Conservation (phyloP, 2,329 filamentous ascomycete genomes). For the Hypoxylon sp. region DNA sequence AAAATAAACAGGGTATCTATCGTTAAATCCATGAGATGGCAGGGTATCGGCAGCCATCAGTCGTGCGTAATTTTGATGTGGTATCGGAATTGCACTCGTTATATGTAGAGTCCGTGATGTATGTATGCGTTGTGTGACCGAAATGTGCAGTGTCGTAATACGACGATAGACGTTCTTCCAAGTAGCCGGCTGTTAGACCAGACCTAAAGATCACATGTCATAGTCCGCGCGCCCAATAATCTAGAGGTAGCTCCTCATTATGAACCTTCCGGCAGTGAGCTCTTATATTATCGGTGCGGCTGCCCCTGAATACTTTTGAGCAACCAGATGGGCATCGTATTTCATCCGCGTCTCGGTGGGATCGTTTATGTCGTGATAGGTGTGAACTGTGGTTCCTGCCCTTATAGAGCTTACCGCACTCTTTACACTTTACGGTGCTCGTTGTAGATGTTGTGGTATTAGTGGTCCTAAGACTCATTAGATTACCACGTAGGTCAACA, state of each 20-base stretch:
- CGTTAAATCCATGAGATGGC: conserved; percentile 8
- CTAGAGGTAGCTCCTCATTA: conserved; percentile 11
- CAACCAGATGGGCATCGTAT: conserved; percentile 26
- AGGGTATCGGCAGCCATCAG: conserved; percentile 1
- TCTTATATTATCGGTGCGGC: conserved; percentile 41
- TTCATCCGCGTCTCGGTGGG: conserved; percentile 2
- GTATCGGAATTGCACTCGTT: not conserved
- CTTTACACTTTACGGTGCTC: conserved; percentile 14
- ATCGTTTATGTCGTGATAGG: conserved; percentile 38
- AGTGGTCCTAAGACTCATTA: conserved; percentile 26
- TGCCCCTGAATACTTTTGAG: conserved; percentile 21
- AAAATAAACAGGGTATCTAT: conserved; percentile 27
- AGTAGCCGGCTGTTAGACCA: too few relatives aligned
- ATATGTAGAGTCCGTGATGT: not conserved
- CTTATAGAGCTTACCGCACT: conserved; percentile 23
- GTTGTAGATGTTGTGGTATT: conserved; percentile 21
- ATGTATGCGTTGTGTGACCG: not conserved
- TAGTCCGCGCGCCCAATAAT: conserved; percentile 25
- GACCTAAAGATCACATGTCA: not conserved
- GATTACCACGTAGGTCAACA: not conserved
- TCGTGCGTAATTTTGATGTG: not conserved
- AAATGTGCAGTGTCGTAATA: not conserved
- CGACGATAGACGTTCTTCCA: not conserved
- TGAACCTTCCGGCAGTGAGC: conserved; percentile 37
- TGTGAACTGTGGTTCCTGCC: conserved; percentile 29